Evolutionary conservation across 148 eudicot genomes (phyloP).

Genomic region (Selenicereus undatus): DNA sequence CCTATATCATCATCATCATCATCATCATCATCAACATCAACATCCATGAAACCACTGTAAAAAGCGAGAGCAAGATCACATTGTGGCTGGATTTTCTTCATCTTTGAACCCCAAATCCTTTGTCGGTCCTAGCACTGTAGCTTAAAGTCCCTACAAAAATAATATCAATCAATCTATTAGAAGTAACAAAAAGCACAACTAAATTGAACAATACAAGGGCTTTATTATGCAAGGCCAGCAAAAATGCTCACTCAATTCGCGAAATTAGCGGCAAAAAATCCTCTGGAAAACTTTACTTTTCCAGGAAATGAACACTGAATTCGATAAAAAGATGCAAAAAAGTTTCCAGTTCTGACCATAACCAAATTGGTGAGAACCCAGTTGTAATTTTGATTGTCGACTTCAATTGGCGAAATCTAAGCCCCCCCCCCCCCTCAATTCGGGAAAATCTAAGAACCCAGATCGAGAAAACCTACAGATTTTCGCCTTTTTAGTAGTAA

Average conservation of each 20-base stretch:
- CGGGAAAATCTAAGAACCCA: neutral
- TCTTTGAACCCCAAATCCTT: conserved; percentile 43
- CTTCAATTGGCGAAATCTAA: neutral
- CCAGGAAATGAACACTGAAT: neutral
- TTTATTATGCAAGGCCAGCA: neutral
- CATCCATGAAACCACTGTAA: conserved; percentile 12
- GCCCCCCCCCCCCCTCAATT: neutral
- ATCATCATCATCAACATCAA: conserved; percentile 13
- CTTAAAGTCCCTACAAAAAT: conserved; percentile 29
- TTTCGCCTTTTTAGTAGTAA: neutral
- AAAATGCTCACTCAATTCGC: neutral
- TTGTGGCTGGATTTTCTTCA: conserved; percentile 19
- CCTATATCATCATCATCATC: conserved; percentile 11
- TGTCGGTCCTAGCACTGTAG: conserved; percentile 35
- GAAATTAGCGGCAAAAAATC: neutral
- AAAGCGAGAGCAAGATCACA: conserved; percentile 4
- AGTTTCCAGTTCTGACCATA: neutral
- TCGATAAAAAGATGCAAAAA: neutral
- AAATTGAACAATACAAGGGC: neutral
- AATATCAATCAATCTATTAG: neutral
- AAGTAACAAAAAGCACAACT: no score
- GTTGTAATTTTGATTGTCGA: no score
- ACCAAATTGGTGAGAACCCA: neutral
- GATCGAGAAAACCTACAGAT: neutral
- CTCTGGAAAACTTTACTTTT: neutral